Evolutionary conservation across 2,329 filamentous ascomycete species (phyloP), one percentile per base, ranked within the genome.

Genomic region (Saccharata proteae): DNA sequence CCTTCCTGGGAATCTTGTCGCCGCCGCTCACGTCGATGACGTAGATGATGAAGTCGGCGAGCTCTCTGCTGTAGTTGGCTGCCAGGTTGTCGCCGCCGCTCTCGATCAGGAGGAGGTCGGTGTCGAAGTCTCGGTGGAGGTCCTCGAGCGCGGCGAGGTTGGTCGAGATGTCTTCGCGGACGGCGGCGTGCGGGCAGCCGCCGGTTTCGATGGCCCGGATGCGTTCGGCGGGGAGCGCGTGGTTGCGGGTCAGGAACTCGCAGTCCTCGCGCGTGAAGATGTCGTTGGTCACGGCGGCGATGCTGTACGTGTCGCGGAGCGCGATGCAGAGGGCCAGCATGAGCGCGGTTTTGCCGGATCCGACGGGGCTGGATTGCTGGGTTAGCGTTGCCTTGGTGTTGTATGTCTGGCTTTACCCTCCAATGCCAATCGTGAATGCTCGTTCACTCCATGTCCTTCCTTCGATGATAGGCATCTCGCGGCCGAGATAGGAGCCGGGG

Each of bases 221-320:
- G 38, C 88, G 82, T 16, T 70, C 58, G 4, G 86, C 70, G 0
- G 86, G 80, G 0, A 96, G 77, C 5, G 90, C 90, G 42, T 73
- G 69, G 68, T 94, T 71, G 35, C 77, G 76, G 37, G 84, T 93
- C 16, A 98, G 76, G 64, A 98, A 98, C 59, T 96, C 90, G 64
- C 86, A 86, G 66, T 98, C 90, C 62, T 98, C 90, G 42, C 69
- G 80, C 14, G 88, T 96, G 68, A 96, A 96, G 67, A 96, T 96
- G 67, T 96, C 88, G 68, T 96, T 96, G 29, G 90, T 98, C 14
- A 98, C 88, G 38, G 85, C 90, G 1, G 90, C 90, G 48, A 98
- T 80, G 51, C 77, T 84, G 71, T 82, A 86, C 34, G 71, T 65
- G 30, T 77, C 67, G 39, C 90, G 80, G 5, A 98, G 76, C 6